phyloP scores from a whole-genome alignment of 2,329 filamentous ascomycete genomes.

The Trichoderma koningii region DNA sequence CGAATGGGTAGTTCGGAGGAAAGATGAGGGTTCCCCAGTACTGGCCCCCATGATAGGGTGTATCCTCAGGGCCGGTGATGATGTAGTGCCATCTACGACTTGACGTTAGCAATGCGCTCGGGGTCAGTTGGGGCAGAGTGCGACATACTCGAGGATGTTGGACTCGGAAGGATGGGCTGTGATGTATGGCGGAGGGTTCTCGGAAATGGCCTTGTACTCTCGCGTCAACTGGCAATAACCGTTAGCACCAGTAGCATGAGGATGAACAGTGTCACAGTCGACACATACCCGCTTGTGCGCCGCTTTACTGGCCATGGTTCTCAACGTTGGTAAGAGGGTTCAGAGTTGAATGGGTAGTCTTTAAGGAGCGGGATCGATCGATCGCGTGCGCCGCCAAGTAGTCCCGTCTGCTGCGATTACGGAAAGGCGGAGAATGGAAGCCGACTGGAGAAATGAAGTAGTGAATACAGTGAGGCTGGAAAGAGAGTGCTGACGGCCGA shows the following conservation, averaged over 20 bases:
- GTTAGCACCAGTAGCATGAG: background rate
- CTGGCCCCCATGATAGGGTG: conserved; percentile 90
- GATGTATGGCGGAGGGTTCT: conserved; percentile 86
- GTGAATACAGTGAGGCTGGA: background rate
- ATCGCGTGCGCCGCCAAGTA: conserved; percentile 17
- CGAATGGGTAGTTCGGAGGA: conserved; percentile 94
- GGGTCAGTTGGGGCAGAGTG: background rate
- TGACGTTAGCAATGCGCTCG: background rate
- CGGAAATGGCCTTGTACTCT: conserved; percentile 63
- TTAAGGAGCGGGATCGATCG: conserved; percentile 30
- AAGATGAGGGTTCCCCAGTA: conserved; percentile 98
- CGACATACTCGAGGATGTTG: conserved; percentile 81
- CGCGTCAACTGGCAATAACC: conserved; percentile 55
- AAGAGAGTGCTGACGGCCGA: background rate
- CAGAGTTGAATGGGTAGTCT: background rate
- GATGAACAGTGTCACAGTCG: too few relatives aligned
- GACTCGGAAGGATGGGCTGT: conserved; percentile 83
- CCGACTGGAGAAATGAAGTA: background rate
- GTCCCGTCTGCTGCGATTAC: background rate
- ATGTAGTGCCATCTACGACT: conserved; percentile 81
- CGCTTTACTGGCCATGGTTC: conserved; percentile 68
- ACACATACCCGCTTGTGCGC: conserved; percentile 68
- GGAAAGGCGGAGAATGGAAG: background rate
- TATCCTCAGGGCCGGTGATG: conserved; percentile 89
- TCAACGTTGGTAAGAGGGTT: conserved; percentile 2